These are phyloP conservation scores for Pichiaceae sp. DNA, from an alignment of 1,139 yeast genomes.

Conservation along the genomic window DNA sequence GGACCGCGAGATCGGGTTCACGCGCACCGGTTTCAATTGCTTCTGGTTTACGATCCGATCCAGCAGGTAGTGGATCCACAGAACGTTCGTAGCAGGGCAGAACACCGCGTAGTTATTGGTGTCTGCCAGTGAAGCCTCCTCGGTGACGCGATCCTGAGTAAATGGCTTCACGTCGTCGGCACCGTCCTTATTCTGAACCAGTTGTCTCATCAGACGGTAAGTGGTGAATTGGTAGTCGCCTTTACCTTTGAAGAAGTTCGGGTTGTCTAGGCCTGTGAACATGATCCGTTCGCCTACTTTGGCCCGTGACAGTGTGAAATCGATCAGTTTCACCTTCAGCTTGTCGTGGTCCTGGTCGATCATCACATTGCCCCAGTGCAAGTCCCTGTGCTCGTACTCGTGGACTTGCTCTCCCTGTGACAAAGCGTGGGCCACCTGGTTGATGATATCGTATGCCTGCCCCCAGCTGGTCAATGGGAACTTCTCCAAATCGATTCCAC, in stretches of 20 bases:
- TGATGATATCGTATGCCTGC: constrained; percentile 44
- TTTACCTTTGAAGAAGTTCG: constrained; percentile 22
- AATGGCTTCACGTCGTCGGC: neutral
- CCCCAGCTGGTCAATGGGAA: constrained; percentile 38
- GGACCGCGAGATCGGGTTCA: constrained; percentile 19
- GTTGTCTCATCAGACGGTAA: constrained; percentile 21
- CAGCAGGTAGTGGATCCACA: constrained; percentile 41
- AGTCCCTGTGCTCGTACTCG: constrained; percentile 60
- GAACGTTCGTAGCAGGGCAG: constrained; percentile 36
- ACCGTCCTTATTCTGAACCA: constrained; percentile 2
- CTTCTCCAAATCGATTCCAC: constrained; percentile 40
- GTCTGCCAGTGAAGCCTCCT: neutral
- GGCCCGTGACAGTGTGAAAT: constrained; percentile 47
- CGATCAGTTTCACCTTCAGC: constrained; percentile 43
- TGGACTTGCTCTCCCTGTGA: constrained; percentile 40
- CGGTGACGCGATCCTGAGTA: neutral
- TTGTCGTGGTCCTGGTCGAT: constrained; percentile 15
- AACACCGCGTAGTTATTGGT: constrained; percentile 32
- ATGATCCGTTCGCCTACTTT: constrained; percentile 23
- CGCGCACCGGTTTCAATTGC: constrained; percentile 20
- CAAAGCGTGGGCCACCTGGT: constrained; percentile 41
- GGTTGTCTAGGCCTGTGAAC: constrained; percentile 32
- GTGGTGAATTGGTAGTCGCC: constrained; percentile 24
- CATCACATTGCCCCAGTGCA: constrained; percentile 56
- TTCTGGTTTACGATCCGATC: constrained; percentile 33